Conservation (phyloP, 768 basidiomycete species). For the Lactarius hengduanensis region DNA sequence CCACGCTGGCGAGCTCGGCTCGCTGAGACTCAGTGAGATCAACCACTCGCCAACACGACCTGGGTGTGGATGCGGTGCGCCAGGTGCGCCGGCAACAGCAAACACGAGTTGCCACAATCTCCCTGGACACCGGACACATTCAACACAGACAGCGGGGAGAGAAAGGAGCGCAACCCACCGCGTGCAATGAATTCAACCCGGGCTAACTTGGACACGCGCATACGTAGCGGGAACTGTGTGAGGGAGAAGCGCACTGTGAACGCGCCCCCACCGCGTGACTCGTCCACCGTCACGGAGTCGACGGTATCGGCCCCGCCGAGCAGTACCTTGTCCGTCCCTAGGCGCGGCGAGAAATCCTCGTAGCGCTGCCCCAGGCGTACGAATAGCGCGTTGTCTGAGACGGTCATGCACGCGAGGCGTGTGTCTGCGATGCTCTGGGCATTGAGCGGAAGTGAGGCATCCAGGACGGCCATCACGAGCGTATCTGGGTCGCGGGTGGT, state of each 20-base stretch:
- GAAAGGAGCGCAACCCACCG: conserved; percentile 35
- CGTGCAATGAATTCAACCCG: conserved; percentile 64
- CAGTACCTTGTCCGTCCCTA: conserved; percentile 50
- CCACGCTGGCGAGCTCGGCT: conserved; percentile 19
- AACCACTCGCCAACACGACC: conserved; percentile 23
- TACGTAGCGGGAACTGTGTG: conserved; percentile 65
- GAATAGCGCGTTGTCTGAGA: conserved; percentile 59
- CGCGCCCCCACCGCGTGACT: conserved; percentile 48
- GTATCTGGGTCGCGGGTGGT: conserved; percentile 26
- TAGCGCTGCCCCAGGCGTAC: conserved; percentile 52
- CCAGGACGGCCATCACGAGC: conserved; percentile 51
- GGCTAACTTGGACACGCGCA: conserved; percentile 58
- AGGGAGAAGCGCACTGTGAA: conserved; percentile 55
- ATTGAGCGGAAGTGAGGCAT: conserved; percentile 47
- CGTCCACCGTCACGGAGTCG: conserved; percentile 57
- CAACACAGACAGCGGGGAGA: not conserved
- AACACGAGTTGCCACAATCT: conserved; percentile 26
- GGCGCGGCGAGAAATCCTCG: conserved; percentile 47
- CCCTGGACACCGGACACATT: conserved; percentile 10
- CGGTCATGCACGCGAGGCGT: conserved; percentile 63
- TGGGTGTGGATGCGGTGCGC: not conserved
- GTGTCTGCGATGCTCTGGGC: conserved; percentile 54
- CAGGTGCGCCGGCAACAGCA: conserved; percentile 5
- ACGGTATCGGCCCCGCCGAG: conserved; percentile 30
- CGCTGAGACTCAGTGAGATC: conserved; percentile 22